Base-by-base conservation (phyloP, 1,284 basidiomycete genomes). In the Inonotus obliquus region DNA sequence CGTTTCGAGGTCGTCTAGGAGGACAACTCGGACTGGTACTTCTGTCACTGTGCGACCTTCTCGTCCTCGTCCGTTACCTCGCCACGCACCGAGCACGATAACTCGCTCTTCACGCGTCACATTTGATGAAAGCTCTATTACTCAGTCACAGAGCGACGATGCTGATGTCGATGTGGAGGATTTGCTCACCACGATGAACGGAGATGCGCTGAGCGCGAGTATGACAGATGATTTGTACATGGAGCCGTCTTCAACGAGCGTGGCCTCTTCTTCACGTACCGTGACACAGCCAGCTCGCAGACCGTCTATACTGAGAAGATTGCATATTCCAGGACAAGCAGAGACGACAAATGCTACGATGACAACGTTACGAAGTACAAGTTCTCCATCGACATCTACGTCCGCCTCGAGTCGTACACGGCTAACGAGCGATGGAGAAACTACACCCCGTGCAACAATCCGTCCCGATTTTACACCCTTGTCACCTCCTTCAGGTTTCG, bases 91-190 rank as follows among this genome's bases (percentile, higher is more conserved):
- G 11, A 60, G 58, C 54, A 53, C 54, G 17, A 60, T 54, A 21
- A 60, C 62, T 32, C 58, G 62, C n/a, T 14, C 35, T 19, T 63
- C 62, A 35, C 57, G 62, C 29, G 62, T 63, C 9, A 63, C 62
- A 1, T 63, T 63, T 25, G 62, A 63, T 47, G 62, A 63, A 27
- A 63, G 54, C 38, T 63, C 62, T 14, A 60, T 63, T 23, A 51
- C 54, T 38, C 58, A 56, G 35, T 60, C 62, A 32, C 62, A 63
- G 32, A 55, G 51, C 19, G 57, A 48, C 32, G 54, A 56, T 29
- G 39, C 32, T 32, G 57, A 29, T 21, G 45, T 25, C 37, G 62
- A 52, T 21, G 41, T 44, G 4, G 41, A 44, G 19, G 55, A 57
- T 27, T 32, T 49, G 25, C 25, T 32, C 10, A 41, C 23, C 14